Conservation (phyloP, 2,329 filamentous ascomycete species). For the Penicillium griseofulvum region DNA sequence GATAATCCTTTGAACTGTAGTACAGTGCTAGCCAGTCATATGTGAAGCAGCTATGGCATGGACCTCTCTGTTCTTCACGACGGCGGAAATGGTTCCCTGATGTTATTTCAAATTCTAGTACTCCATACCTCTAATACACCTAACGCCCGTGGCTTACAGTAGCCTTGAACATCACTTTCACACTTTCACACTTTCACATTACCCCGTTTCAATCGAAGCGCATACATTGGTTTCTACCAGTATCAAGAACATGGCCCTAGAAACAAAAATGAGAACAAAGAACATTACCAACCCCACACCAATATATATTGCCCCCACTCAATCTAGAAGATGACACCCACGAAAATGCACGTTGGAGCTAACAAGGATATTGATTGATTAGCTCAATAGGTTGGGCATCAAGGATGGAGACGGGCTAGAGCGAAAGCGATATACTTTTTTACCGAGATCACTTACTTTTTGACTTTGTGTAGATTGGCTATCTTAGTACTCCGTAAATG, state of each 20-base stretch:
- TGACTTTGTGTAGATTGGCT: neutral
- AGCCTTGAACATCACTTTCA: neutral
- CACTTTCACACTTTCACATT: neutral
- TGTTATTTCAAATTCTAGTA: neutral
- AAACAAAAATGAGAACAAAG: neutral
- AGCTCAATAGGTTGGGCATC: conserved; percentile 1
- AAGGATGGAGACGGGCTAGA: neutral
- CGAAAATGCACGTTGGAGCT: neutral
- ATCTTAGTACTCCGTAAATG: too few species aligned
- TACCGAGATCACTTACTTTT: neutral
- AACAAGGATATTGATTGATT: neutral
- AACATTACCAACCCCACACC: neutral
- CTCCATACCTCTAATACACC: neutral
- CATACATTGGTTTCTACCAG: neutral
- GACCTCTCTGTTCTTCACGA: neutral
- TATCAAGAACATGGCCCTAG: neutral
- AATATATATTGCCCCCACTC: too few species aligned
- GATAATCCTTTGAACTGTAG: neutral
- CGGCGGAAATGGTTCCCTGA: neutral
- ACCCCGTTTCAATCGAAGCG: neutral
- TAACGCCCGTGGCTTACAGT: neutral
- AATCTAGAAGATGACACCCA: neutral
- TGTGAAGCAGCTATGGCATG: neutral
- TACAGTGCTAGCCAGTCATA: neutral
- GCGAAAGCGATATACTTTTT: neutral